These are phyloP conservation scores for Venturia pyrina DNA, from an alignment of 2,329 filamentous ascomycete genomes.

Conservation along the genomic window DNA sequence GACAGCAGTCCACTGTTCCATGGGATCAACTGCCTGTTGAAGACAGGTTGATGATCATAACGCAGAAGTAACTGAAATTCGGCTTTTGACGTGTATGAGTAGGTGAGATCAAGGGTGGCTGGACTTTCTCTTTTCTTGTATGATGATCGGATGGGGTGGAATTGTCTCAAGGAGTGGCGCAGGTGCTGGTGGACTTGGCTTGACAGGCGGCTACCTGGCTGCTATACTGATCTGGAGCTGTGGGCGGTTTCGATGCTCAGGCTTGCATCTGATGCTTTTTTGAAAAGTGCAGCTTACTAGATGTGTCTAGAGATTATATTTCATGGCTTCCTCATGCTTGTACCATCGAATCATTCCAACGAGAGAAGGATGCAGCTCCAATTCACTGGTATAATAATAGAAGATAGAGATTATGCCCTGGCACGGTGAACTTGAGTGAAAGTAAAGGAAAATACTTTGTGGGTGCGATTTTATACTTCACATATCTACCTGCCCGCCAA, in stretches of 20 bases:
- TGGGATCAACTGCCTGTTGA: conserved; percentile 2
- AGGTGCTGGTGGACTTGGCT: not conserved
- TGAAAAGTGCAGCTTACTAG: not conserved
- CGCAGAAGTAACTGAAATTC: not conserved
- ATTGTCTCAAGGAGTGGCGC: not conserved
- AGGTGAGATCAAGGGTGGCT: not conserved
- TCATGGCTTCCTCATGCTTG: not conserved
- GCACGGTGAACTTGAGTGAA: too few species aligned
- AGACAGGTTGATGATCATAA: not conserved
- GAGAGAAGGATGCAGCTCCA: too few species aligned
- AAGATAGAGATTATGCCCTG: too few species aligned
- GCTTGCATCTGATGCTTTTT: not conserved
- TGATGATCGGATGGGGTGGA: not conserved
- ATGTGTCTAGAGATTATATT: not conserved
- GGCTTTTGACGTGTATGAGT: not conserved
- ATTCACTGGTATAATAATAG: too few species aligned
- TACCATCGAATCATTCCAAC: too few species aligned
- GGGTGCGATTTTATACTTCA: too few species aligned
- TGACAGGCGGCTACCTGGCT: not conserved
- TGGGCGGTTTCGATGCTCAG: not conserved
- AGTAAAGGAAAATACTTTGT: too few species aligned
- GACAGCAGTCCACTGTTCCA: not conserved
- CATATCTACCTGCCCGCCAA: too few species aligned
- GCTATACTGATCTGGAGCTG: not conserved
- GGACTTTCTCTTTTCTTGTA: not conserved